These are phyloP conservation scores for Cladochytrium replicatum DNA, from an alignment of 192 early-diverging fungal genomes.

Conservation along the genomic window DNA sequence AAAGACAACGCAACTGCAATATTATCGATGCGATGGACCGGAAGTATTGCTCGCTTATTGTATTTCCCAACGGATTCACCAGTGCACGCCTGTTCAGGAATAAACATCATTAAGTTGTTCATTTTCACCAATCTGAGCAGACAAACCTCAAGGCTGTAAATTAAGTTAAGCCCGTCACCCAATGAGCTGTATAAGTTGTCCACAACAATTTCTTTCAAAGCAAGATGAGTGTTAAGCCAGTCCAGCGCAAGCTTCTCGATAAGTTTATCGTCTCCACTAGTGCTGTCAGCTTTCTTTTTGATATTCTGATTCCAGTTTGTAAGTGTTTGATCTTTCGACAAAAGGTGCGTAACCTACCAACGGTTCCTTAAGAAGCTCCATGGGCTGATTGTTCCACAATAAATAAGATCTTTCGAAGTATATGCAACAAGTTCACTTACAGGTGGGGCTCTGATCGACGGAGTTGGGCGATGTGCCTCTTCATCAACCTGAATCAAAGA, in stretches of 20 bases:
- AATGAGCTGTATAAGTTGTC: slow-evolving; percentile 27
- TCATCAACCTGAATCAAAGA: too few species aligned
- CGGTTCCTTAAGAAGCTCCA: too few species aligned
- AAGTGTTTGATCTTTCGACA: too few species aligned
- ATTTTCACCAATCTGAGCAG: slow-evolving; percentile 3
- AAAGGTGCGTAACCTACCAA: too few species aligned
- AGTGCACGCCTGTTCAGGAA: slow-evolving; percentile 15
- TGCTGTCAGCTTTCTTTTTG: slow-evolving; percentile 30
- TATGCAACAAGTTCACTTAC: not conserved
- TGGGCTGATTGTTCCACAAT: too few species aligned
- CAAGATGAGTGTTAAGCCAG: slow-evolving; percentile 38
- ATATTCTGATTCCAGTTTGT: too few species aligned
- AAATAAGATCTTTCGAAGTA: too few species aligned
- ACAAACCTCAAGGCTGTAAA: slow-evolving; percentile 37
- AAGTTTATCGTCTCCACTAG: slow-evolving; percentile 37
- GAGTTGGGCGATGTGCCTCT: slow-evolving; percentile 2
- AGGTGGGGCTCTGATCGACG: slow-evolving; percentile 4
- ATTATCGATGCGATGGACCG: slow-evolving; percentile 40
- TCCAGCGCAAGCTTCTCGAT: slow-evolving; percentile 43
- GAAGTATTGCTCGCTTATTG: slow-evolving; percentile 39
- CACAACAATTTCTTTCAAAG: slow-evolving; percentile 19
- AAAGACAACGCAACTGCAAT: slow-evolving; percentile 33
- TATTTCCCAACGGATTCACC: slow-evolving; percentile 38
- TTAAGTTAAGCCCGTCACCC: slow-evolving; percentile 34
- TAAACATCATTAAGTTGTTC: too few species aligned